Conservation (phyloP, 1,284 basidiomycete species). For the Microbotryum scabiosae region DNA sequence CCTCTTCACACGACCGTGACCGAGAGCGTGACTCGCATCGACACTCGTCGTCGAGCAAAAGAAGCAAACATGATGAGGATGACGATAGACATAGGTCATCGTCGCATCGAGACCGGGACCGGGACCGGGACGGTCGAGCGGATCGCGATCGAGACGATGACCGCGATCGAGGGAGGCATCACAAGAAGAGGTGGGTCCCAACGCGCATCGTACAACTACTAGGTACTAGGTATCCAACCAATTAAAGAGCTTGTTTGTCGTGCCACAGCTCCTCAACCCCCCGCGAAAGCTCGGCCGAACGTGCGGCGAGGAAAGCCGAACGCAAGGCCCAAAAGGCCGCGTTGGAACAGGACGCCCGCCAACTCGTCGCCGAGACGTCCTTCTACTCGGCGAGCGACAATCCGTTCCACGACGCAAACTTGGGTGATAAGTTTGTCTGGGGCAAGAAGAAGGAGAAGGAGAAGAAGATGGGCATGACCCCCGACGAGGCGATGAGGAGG, state of each 20-base stretch:
- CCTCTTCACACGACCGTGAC: constrained; percentile 28
- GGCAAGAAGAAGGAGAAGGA: constrained; percentile 98
- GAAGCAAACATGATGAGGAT: constrained; percentile 27
- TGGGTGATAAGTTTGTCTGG: constrained; percentile 93
- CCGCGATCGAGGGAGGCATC: constrained; percentile 20
- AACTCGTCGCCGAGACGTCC: constrained; percentile 47
- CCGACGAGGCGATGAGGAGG: constrained; percentile 67
- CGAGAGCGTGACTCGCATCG: constrained; percentile 26
- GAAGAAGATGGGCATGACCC: constrained; percentile 70
- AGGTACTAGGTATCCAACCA: not conserved
- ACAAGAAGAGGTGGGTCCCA: constrained; percentile 16
- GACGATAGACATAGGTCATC: constrained; percentile 11
- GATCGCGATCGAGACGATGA: constrained; percentile 1
- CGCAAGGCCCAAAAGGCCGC: constrained; percentile 28
- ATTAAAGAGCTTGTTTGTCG: not conserved
- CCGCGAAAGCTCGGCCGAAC: constrained; percentile 27
- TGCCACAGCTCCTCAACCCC: constrained; percentile 5
- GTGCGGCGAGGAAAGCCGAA: constrained; percentile 23
- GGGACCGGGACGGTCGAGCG: constrained; percentile 7
- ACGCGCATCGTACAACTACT: not conserved
- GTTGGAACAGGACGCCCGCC: constrained; percentile 46
- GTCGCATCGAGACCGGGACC: constrained; percentile 22
- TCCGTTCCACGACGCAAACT: constrained; percentile 93
- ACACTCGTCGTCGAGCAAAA: constrained; percentile 2
- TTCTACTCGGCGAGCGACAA: constrained; percentile 90